Base-by-base conservation (phyloP, 2,329 filamentous ascomycete genomes). In the Cladosporium sp. region DNA sequence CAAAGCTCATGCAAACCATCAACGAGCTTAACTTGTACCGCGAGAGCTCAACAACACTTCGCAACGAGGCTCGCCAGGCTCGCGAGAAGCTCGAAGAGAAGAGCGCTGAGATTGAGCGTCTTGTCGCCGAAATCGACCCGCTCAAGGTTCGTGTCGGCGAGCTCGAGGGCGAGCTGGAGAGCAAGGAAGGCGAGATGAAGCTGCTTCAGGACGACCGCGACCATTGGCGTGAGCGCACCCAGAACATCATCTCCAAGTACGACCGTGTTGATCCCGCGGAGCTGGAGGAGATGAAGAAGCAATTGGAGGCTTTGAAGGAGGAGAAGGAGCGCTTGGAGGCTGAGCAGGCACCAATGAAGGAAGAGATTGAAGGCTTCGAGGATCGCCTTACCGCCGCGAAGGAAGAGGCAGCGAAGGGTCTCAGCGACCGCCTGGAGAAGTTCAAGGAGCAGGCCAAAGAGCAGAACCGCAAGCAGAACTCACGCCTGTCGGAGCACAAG, bases 1-100 rank as follows among this genome's bases (percentile, higher is more conserved):
- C 88, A 65, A 90, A 95, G 63, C 79, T 98, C 4, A 90, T 95
- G 83, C 85, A 95, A 59, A 96, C 95, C 58, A 81, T 98, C 56
- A 93, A 95, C 63, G 90, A 98, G 70, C 82, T 98, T 55, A 98
- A 98, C 63, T 77, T 96, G 13, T 95, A 95, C 76, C 87, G 93
- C 9, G 93, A 98, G 72, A 96, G 91, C 74, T 95, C 88, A 61
- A 87, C 87, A 53, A 93, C 92, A 1, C 78, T 98, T 13, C 87
- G 95, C 41, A 89, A 87, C 60, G 91, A 98, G 67, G 84, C 87
- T 55, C 83, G 86, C 52, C 85, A 90, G 62, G 82, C 89, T 1
- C 87, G 93, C 60, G 77, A 83, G 10, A 84, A 89, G 58, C 77
- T 96, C 19, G 75, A 82, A 0, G 85, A 89, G 63, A 93, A 89